Evolutionary conservation across 768 basidiomycete species (phyloP).

Genomic region (Candolleomyces eurysporus): DNA sequence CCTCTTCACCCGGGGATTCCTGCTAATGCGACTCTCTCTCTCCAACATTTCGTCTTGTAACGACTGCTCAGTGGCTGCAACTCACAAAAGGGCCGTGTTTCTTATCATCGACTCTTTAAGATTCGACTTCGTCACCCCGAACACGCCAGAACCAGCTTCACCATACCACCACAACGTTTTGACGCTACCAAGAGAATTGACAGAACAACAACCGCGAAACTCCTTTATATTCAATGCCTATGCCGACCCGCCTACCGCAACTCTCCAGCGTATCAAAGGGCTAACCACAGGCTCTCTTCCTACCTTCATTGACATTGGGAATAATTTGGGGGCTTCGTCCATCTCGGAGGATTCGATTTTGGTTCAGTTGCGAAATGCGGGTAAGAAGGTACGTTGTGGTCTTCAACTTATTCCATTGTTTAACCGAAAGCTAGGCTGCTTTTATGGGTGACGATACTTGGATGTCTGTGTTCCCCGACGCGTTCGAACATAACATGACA

Average conservation of each 20-base stretch:
- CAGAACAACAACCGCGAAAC: constrained; percentile 56
- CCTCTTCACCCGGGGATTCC: constrained; percentile 90
- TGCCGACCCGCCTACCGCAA: constrained; percentile 93
- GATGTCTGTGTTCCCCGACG: constrained; percentile 81
- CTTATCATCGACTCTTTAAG: constrained; percentile 92
- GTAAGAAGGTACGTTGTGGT: constrained; percentile 50
- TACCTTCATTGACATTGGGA: constrained; percentile 92
- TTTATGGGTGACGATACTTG: constrained; percentile 99
- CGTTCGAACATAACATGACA: constrained; percentile 69
- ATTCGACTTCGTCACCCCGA: constrained; percentile 85
- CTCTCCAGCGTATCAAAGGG: constrained; percentile 92
- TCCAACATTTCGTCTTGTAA: constrained; percentile 44
- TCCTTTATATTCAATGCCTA: constrained; percentile 89
- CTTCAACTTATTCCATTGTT: background rate
- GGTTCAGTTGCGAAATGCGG: constrained; percentile 60
- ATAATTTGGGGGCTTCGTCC: constrained; percentile 85
- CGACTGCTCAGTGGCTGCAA: constrained; percentile 50
- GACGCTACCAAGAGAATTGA: constrained; percentile 74
- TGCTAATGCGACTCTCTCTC: constrained; percentile 76
- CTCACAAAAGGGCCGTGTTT: constrained; percentile 77
- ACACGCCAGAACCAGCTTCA: constrained; percentile 60
- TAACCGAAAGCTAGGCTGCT: constrained; percentile 51
- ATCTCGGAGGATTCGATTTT: constrained; percentile 89
- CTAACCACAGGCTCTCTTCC: constrained; percentile 94
- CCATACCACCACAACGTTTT: constrained; percentile 81